These are phyloP conservation scores for Leucosporidium yakuticum DNA, from an alignment of 768 basidiomycete species.

Conservation along the genomic window DNA sequence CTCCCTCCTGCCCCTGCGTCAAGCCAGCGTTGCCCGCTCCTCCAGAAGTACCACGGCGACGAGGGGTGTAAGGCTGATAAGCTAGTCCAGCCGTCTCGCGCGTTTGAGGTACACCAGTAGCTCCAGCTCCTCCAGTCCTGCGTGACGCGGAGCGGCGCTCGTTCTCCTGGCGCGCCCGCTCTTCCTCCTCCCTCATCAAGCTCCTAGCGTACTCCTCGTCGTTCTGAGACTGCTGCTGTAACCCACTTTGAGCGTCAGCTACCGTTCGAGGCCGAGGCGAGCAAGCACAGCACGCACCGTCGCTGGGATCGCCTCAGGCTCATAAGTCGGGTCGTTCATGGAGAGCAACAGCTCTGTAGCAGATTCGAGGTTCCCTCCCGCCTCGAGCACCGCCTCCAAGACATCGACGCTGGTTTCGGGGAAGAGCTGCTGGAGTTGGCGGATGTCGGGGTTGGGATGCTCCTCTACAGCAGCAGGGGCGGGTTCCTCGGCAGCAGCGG, in stretches of 20 bases:
- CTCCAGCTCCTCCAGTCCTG: neutral
- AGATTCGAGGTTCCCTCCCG: slow-evolving; percentile 7
- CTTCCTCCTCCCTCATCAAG: neutral
- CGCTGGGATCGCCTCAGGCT: neutral
- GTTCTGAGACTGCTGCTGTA: neutral
- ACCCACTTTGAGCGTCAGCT: neutral
- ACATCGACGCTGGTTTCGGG: slow-evolving; percentile 11
- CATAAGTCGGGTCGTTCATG: slow-evolving; percentile 15
- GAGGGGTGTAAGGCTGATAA: neutral
- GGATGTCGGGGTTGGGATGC: slow-evolving; percentile 4
- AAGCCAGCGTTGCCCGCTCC: too few relatives aligned
- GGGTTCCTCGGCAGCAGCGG: too few relatives aligned
- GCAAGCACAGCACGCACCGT: neutral
- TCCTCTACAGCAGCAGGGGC: too few relatives aligned
- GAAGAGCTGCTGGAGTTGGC: slow-evolving; percentile 21
- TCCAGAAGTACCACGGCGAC: neutral
- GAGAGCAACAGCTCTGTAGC: slow-evolving; percentile 16
- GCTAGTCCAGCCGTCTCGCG: neutral
- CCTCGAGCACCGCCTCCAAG: slow-evolving; percentile 22
- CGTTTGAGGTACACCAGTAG: neutral
- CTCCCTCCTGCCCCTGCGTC: too few relatives aligned
- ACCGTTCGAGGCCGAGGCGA: neutral
- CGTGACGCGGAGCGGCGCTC: neutral
- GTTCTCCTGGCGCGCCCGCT: neutral
- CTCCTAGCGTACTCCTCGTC: neutral